These are phyloP conservation scores for Stachybotrys chlorohalonatus DNA, from an alignment of 2,329 filamentous ascomycete species.

Conservation along the genomic window DNA sequence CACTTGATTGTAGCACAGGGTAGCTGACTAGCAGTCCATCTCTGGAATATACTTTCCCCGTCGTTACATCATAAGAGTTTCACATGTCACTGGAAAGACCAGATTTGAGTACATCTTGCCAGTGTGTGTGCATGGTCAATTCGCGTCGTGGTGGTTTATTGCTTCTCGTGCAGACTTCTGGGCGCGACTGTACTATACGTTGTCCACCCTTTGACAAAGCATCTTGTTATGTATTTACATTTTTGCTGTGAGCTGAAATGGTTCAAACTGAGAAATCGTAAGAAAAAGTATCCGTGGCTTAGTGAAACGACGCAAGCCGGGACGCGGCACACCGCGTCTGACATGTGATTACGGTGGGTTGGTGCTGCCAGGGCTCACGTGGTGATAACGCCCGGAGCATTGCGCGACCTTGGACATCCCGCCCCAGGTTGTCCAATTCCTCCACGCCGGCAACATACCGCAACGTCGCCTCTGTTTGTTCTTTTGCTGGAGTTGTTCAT, in stretches of 20 bases:
- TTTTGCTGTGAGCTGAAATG: no score
- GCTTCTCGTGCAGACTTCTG: no score
- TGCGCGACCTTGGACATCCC: background rate
- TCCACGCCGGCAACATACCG: background rate
- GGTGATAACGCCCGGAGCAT: background rate
- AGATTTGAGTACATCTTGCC: no score
- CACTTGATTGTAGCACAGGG: background rate
- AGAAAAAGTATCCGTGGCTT: no score
- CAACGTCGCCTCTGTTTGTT: background rate
- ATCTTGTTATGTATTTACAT: no score
- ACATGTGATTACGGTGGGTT: background rate
- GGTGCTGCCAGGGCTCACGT: background rate
- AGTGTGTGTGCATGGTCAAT: no score
- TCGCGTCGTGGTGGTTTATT: no score
- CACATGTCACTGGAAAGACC: no score
- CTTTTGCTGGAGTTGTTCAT: background rate
- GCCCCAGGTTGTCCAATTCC: background rate
- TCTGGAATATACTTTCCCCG: constrained; percentile 7
- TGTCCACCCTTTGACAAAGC: no score
- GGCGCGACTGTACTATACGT: no score
- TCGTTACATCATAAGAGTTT: background rate
- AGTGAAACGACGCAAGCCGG: background rate
- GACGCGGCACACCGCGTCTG: background rate
- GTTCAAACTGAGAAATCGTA: no score
- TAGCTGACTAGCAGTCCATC: constrained; percentile 10